These are phyloP conservation scores for Letharia columbiana DNA, from an alignment of 495 filamentous ascomycete species.

Conservation along the genomic window DNA sequence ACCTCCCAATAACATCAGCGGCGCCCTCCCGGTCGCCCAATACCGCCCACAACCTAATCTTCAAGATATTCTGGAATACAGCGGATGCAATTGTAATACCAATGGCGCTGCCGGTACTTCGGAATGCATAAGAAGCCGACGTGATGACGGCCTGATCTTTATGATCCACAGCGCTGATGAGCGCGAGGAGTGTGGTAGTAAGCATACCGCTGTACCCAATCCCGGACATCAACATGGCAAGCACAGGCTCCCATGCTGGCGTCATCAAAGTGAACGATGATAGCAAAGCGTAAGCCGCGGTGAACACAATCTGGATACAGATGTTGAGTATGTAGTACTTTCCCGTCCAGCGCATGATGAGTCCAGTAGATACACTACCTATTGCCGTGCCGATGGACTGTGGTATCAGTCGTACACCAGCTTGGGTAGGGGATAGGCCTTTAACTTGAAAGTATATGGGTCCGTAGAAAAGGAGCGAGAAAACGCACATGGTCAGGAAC, in stretches of 20 bases:
- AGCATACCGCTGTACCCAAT: slow-evolving; percentile 58
- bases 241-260: slow-evolving; percentile 45
- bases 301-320: slow-evolving; percentile 38
- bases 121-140: slow-evolving; percentile 20
- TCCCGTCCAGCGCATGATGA: slow-evolving; percentile 60
- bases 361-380: slow-evolving; percentile 48
- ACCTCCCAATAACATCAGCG: slow-evolving; percentile 54
- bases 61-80: slow-evolving; percentile 37
- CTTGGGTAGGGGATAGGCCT: slow-evolving; percentile 49
- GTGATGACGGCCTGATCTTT: slow-evolving; percentile 47
- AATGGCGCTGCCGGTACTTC: slow-evolving; percentile 21
- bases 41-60: slow-evolving; percentile 51
- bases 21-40: slow-evolving; percentile 61
- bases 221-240: slow-evolving; percentile 54
- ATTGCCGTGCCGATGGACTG: slow-evolving; percentile 48
- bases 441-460: slow-evolving; percentile 65
- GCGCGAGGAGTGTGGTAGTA: slow-evolving; percentile 57
- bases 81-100: slow-evolving; percentile 30
- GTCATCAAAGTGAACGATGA: slow-evolving; percentile 42
- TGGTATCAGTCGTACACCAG: slow-evolving; percentile 54
- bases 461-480: slow-evolving; percentile 52
- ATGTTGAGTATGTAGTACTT: slow-evolving; percentile 49
- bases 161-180: slow-evolving; percentile 61
- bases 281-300: slow-evolving; percentile 36
- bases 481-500: slow-evolving; percentile 34